These are phyloP conservation scores for Chalciporus sphaerocephalus DNA, from an alignment of 768 basidiomycete genomes.

Conservation along the genomic window DNA sequence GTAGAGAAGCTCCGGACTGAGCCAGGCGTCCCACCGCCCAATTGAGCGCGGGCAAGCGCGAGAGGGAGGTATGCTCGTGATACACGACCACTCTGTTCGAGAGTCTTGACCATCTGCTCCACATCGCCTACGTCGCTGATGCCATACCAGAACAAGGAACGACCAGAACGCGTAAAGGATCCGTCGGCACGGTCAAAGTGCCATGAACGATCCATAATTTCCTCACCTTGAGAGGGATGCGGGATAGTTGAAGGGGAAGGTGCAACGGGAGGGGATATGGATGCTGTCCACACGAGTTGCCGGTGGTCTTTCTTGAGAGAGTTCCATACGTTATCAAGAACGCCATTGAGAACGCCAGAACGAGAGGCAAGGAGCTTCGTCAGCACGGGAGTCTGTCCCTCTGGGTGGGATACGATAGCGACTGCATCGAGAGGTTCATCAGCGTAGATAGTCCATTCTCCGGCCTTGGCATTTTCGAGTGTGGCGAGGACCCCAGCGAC, in stretches of 20 bases:
- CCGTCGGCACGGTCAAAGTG: conserved; percentile 99
- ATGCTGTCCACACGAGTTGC: conserved; percentile 96
- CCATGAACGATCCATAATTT: conserved; percentile 82
- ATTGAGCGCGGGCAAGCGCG: conserved; percentile 15
- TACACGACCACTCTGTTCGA: conserved; percentile 77
- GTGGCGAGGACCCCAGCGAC: conserved; percentile 74
- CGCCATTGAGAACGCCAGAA: conserved; percentile 86
- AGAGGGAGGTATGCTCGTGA: conserved; percentile 81
- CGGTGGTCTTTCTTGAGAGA: conserved; percentile 95
- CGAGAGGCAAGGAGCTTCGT: conserved; percentile 88
- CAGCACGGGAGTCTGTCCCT: conserved; percentile 84
- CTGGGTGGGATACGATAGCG: conserved; percentile 90
- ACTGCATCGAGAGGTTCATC: conserved; percentile 96
- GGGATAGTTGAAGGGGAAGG: conserved; percentile 4
- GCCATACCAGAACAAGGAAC: conserved; percentile 97
- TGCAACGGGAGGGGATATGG: conserved; percentile 37
- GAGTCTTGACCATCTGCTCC: conserved; percentile 72
- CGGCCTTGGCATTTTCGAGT: conserved; percentile 63
- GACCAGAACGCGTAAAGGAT: conserved; percentile 91
- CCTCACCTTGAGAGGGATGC: conserved; percentile 58
- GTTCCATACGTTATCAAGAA: conserved; percentile 95
- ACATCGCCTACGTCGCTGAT: conserved; percentile 89
- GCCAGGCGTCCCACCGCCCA: conserved; percentile 8
- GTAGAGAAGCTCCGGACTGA: conserved; percentile 19
- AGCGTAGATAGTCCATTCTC: conserved; percentile 93